Evolutionary conservation across 768 basidiomycete species (phyloP), one percentile per base, ranked within the genome.

Genomic region (Mycena olivaceomarginata): DNA sequence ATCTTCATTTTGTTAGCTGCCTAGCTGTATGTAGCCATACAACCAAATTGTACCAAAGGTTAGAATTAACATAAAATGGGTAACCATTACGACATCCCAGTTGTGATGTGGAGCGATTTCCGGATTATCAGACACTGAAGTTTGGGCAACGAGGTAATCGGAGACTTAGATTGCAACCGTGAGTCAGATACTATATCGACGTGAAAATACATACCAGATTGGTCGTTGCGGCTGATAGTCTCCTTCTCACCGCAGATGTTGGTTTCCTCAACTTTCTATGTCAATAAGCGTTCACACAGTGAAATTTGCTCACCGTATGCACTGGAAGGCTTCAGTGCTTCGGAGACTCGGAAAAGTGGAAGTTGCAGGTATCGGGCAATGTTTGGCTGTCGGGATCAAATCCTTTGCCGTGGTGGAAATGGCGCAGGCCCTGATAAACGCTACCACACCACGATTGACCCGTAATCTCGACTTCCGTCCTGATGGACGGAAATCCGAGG

Each of bases 331-430:
- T 64, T 6, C 20, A n/a, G 11, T 16, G 31, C 9, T 15, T 25
- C 40, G 20, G 63, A 22, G 13, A 48, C n/a, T 7, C 45, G 43
- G 22, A 41, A 64, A 4, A 64, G 62, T 41, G 39, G 48, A n/a
- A 51, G 18, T 1, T 48, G 37, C 11, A 72, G 48, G 6, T 40
- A 12, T 39, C 31, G 16, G 4, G 70, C 70, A 6, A 51, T 53
- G n/a, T 22, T 11, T n/a, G 51, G 20, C 70, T 41, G 39, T 51
- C 48, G 2, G 70, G 18, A 45, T 71, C 60, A 63, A 71, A 51
- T 4, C 70, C 70, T 37, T 71, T 71, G 8, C 25, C 70, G 31
- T 53, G 8, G 22, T 64, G 37, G 11, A 71, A 71, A 15, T 53
- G 16, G 15, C 37, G n/a, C 31, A 71, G 45, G 18, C 60, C 70